Evolutionary conservation across 192 early-diverging fungal genomes (phyloP).

Genomic region (Rhizophagus clarus): DNA sequence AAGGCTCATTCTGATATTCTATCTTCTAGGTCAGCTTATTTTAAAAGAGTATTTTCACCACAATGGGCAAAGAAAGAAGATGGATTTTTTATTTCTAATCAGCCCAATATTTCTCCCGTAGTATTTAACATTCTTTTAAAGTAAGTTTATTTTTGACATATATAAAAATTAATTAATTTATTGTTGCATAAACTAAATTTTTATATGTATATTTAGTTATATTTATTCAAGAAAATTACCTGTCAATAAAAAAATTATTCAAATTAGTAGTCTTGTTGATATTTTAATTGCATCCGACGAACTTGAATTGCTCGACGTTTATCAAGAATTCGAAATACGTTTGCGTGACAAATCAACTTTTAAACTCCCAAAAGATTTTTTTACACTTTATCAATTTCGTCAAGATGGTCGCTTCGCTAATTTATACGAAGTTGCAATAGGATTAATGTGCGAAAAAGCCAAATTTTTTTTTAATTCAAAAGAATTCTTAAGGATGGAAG

Average conservation of each 20-base stretch:
- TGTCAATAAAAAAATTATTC: too few relatives aligned
- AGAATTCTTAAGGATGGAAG: not conserved
- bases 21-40: not conserved
- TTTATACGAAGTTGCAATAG: not conserved
- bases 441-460: not conserved
- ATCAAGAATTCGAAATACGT: not conserved
- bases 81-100: not conserved
- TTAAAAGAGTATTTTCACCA: not conserved
- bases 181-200: too few relatives aligned
- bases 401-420: not conserved
- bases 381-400: not conserved
- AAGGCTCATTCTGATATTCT: not conserved
- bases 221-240: too few relatives aligned
- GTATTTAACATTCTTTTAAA: not conserved
- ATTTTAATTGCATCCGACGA: not conserved
- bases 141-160: constrained; percentile 5
- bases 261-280: too few relatives aligned
- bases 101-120: constrained; percentile 7
- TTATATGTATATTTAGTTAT: too few relatives aligned
- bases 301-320: not conserved
- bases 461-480: constrained; percentile 1
- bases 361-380: not conserved
- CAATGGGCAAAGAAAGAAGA: not conserved
- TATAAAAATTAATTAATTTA: too few relatives aligned
- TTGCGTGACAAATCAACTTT: not conserved